phyloP scores from a whole-genome alignment of 2,329 filamentous ascomycete genomes.

The Diplocarpon rosae region DNA sequence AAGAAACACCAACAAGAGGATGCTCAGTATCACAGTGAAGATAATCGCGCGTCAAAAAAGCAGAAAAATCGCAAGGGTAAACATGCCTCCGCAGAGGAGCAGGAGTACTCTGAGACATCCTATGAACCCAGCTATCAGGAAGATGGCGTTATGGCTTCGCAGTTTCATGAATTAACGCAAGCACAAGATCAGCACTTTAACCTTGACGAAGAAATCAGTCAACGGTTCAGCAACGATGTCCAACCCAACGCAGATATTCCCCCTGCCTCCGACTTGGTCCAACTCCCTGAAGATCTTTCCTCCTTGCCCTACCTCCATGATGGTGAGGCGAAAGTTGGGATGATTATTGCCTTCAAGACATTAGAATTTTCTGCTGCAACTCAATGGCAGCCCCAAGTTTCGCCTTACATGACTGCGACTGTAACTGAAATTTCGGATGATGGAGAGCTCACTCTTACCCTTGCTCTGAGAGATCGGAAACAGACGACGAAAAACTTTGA shows the following conservation, averaged over 20 bases:
- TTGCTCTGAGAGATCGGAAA: constrained; percentile 59
- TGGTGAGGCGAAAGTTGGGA: constrained; percentile 41
- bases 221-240: constrained; percentile 20
- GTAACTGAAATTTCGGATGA: constrained; percentile 46
- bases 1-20: constrained; percentile 37
- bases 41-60: constrained; percentile 34
- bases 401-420: constrained; percentile 52
- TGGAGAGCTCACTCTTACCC: constrained; percentile 44
- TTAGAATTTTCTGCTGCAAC: constrained; percentile 49
- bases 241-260: constrained; percentile 1
- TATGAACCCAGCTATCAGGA: constrained; percentile 27
- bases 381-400: constrained; percentile 54
- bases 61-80: constrained; percentile 36
- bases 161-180: constrained; percentile 19
- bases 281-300: constrained; percentile 30
- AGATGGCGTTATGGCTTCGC: constrained; percentile 16
- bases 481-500: constrained; percentile 50
- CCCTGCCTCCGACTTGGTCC: constrained; percentile 35
- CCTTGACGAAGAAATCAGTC: constrained; percentile 28
- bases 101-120: constrained; percentile 28
- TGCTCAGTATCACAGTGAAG: constrained; percentile 32
- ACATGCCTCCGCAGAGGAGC: constrained; percentile 32
- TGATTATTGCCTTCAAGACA: constrained; percentile 60
- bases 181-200: constrained; percentile 6
- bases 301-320: constrained; percentile 41